Base-by-base conservation (phyloP, 768 basidiomycete genomes). In the Mycena epipterygia region DNA sequence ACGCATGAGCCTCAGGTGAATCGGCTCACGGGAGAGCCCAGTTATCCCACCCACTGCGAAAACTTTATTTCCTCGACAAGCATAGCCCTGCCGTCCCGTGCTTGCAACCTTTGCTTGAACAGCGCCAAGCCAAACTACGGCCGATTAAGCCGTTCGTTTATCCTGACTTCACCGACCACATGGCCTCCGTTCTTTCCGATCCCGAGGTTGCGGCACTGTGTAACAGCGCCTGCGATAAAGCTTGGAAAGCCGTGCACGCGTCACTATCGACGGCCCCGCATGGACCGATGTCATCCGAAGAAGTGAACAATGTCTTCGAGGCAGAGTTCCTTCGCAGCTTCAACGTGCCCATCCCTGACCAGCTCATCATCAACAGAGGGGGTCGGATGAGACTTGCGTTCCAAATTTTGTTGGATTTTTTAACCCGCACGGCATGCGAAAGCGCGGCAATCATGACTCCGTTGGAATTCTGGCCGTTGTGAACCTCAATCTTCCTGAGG, bases 331-430 rank as follows among this genome's bases (percentile, higher is more conserved):
- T 82, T 7, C 68, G 67, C 21, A 75, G 52, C 30, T 82, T 83
- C 44, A 19, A 63, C 27, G 80, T 79, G 16, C 80, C 76, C 27
- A 64, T 68, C 30, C 71, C 71, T 25, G 42, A 64, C 6, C 27
- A 72, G 32, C 70, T 77, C 23, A 77, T 77, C 63, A 68, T 78
- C 55, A 67, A 73, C 32, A 62, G 75, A 51, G 69, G 63, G 16
- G 64, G 68, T 61, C 62, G 71, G 35, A 70, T 77, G 30, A 51
- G 75, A 37, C 58, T 75, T 17, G 69, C 74, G 6, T 80, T 78
- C 51, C 71, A 68, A 5, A 60, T 81, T 0, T 73, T 79, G 25
- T 17, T 80, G 16, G 76, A 81, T 79, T 78, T 46, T 81, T 83
- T 70, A 79, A 80, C 49, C 60, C 76, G 1, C 51, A 80, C 44